Evolutionary conservation across 371 early-diverging fungal genomes (phyloP), one percentile per base, ranked within the genome.

Genomic region (Mortierella sp.): DNA sequence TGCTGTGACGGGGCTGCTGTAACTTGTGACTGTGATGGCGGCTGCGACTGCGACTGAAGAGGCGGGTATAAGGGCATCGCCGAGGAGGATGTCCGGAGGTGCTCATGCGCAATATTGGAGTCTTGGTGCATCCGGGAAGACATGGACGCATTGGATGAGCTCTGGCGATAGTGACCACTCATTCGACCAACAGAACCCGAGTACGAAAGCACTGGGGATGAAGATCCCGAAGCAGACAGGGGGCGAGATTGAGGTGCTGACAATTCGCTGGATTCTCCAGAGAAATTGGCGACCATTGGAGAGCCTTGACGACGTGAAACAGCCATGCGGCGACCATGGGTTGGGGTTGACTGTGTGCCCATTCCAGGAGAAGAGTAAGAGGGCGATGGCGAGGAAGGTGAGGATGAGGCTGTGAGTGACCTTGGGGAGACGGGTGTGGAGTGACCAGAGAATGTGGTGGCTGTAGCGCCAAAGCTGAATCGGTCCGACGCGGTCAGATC

Each of bases 301-400:
- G 75, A 66, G 18, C 70, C 75, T n/a, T 55, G 23, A 50, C 75
- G 51, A 21, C 75, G 61, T 4, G 75, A 66, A 7, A 75, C 62
- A n/a, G 75, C 75, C 75, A 75, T 75, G 15, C 75, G 70, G 16
- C 75, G 61, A 2, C 75, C 75, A 28, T 75, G 70, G 0, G 67
- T 63, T 60, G 70, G 57, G 44, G 64, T 66, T 14, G 66, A 66
- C 9, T 4, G 70, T 66, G 21, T 30, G 3, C 37, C 37, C 37
- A 37, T 37, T 37, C 37, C 37, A 37, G 37, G 37, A 16, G 57
- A 57, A 37, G 21, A 30, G 5, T 7, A 26, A 7, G 30, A 15
- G 25, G 57, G 28, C 1, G 57, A 21, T 18, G 21, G 57, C 5
- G 57, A 25, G 51, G 46, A 51, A 45, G 11, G 66, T 69, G 57